Evolutionary conservation across 2,329 filamentous ascomycete species (phyloP).

Genomic region (Monosporascus sp.): DNA sequence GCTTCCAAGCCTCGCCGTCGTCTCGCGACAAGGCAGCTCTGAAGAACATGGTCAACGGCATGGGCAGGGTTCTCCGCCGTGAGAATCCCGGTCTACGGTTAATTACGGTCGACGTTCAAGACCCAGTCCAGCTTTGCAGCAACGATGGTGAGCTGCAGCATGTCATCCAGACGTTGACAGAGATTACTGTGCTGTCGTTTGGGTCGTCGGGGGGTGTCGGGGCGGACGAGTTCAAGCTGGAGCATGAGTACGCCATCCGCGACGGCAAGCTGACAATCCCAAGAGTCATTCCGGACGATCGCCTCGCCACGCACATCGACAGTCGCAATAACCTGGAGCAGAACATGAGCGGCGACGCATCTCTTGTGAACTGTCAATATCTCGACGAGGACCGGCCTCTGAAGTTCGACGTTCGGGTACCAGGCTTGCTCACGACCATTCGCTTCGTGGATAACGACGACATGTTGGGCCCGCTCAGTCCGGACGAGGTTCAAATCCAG

Average conservation of each 20-base stretch:
- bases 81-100: conserved; percentile 7
- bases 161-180: not conserved
- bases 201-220: not conserved
- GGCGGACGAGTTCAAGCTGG: not conserved
- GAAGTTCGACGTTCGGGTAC: too few relatives aligned
- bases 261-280: conserved; percentile 3
- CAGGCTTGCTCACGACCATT: too few relatives aligned
- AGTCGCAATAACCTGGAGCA: not conserved
- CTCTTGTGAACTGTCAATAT: too few relatives aligned
- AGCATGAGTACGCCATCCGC: conserved; percentile 4
- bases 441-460: too few relatives aligned
- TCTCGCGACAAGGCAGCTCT: conserved; percentile 1
- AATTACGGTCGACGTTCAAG: conserved; percentile 5
- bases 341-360: too few relatives aligned
- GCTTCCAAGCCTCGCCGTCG: conserved; percentile 3
- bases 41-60: conserved; percentile 9
- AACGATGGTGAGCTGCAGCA: not conserved
- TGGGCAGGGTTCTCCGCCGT: conserved; percentile 10
- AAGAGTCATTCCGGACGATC: conserved; percentile 3
- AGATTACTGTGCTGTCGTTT: conserved; percentile 1
- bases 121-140: not conserved
- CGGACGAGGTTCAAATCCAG: too few relatives aligned
- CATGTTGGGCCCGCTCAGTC: too few relatives aligned
- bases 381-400: too few relatives aligned
- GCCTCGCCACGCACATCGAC: not conserved